A percentile compares a stretch with the other conserved stretches of the same genome.
These are phyloP conservation scores for Ettlia oleoabundans DNA, from an alignment of 139 green algal genomes.

Conservation along the genomic window DNA sequence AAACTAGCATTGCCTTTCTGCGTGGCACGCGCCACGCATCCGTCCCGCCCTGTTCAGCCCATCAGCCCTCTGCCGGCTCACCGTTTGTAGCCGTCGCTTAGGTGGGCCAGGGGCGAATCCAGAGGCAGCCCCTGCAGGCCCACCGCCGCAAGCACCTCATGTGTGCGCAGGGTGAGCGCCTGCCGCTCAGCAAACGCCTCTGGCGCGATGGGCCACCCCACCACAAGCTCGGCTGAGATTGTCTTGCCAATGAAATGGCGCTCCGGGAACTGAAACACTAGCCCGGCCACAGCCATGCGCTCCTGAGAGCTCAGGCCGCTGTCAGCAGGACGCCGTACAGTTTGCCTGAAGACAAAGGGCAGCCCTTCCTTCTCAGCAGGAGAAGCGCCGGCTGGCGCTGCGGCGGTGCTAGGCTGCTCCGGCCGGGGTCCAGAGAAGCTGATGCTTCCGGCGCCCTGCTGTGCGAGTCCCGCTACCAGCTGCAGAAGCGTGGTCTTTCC, in stretches of 20 bases:
- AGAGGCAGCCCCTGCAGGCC: constrained; percentile 73
- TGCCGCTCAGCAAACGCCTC: constrained; percentile 25
- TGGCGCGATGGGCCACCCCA: constrained; percentile 64
- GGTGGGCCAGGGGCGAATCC: constrained; percentile 60
- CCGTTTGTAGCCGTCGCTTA: constrained; percentile 92
- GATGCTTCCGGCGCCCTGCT: constrained; percentile 63
- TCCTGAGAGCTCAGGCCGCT: not conserved
- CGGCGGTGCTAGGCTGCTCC: not conserved
- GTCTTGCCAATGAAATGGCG: constrained; percentile 88
- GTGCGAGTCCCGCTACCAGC: constrained; percentile 69
- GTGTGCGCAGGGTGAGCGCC: constrained; percentile 20
- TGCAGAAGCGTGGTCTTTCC: constrained; percentile 95
- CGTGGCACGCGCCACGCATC: too few species aligned
- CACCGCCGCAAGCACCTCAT: constrained; percentile 72
- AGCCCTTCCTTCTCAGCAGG: too few species aligned
- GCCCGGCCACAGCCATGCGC: constrained; percentile 63
- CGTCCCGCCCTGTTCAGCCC: too few species aligned
- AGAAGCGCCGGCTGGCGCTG: too few species aligned
- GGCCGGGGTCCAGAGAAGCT: constrained; percentile 28
- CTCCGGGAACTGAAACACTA: constrained; percentile 98
- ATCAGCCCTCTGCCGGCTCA: constrained; percentile 5
- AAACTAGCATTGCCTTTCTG: too few species aligned
- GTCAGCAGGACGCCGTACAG: too few species aligned
- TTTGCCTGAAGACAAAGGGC: too few species aligned
- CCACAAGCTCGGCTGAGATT: constrained; percentile 61